A percentile compares a stretch with the other conserved stretches of the same genome.
phyloP scores from a whole-genome alignment of 768 basidiomycete species.

The Tulasnella calospora region DNA sequence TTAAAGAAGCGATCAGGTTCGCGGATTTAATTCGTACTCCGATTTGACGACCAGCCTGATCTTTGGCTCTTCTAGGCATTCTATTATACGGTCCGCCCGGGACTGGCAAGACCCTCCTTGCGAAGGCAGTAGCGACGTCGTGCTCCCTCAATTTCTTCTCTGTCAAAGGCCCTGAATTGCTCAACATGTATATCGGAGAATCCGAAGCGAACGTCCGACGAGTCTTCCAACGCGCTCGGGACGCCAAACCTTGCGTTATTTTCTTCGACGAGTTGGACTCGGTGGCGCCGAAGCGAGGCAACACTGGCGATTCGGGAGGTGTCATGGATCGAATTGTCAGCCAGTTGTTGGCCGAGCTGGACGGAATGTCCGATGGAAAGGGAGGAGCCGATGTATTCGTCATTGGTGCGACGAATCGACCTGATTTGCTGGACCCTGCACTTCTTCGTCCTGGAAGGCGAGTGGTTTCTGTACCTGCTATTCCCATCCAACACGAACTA shows the following conservation, averaged over 20 bases:
- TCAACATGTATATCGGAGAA: constrained; percentile 99
- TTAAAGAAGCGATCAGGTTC: constrained; percentile 93
- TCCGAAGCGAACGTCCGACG: constrained; percentile 95
- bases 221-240: constrained; percentile 84
- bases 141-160: constrained; percentile 95
- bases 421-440: constrained; percentile 86
- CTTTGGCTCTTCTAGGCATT: constrained; percentile 51
- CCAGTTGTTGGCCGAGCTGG: constrained; percentile 87
- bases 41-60: not conserved
- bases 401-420: constrained; percentile 92
- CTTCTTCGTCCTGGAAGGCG: constrained; percentile 82
- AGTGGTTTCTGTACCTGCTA: constrained; percentile 30
- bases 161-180: constrained; percentile 91
- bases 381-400: constrained; percentile 78
- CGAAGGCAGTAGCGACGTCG: constrained; percentile 94
- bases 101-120: constrained; percentile 90
- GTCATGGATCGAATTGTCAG: constrained; percentile 98
- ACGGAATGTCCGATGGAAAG: constrained; percentile 71
- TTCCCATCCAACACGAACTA: not conserved
- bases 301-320: constrained; percentile 92
- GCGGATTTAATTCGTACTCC: constrained; percentile 29
- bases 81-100: constrained; percentile 92
- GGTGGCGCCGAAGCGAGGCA: constrained; percentile 89
- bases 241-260: constrained; percentile 90
- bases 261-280: constrained; percentile 97